A percentile compares a stretch with the other conserved stretches of the same genome.
These are phyloP conservation scores for Solanum sparsipilum DNA, from an alignment of 257 asterid species.

Conservation along the genomic window DNA sequence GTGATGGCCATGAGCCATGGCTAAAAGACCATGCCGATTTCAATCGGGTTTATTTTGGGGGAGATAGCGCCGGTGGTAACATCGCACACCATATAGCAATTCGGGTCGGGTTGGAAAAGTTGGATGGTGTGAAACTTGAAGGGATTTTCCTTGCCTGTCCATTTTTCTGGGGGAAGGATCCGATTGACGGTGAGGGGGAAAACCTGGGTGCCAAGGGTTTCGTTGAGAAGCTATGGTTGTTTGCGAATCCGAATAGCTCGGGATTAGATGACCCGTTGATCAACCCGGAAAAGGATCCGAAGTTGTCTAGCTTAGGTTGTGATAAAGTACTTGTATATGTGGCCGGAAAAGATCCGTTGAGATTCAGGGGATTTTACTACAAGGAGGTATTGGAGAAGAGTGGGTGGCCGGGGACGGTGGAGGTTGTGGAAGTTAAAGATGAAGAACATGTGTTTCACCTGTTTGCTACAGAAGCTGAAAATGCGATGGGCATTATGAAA, in stretches of 20 bases:
- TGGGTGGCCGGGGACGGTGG: conserved; percentile 42
- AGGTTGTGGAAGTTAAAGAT: conserved; percentile 35
- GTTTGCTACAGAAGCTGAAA: conserved; percentile 5
- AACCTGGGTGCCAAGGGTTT: neutral
- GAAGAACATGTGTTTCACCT: conserved; percentile 45
- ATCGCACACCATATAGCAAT: conserved; percentile 33
- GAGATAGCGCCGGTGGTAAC: conserved; percentile 65
- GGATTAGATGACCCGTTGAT: conserved; percentile 48
- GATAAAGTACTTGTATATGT: conserved; percentile 29
- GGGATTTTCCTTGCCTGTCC: conserved; percentile 52
- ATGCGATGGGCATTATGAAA: conserved; percentile 22
- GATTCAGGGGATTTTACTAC: conserved; percentile 33
- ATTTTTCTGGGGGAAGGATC: conserved; percentile 42
- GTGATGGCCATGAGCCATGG: conserved; percentile 30
- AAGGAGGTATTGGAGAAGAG: conserved; percentile 21
- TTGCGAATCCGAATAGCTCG: conserved; percentile 26
- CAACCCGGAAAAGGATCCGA: conserved; percentile 34
- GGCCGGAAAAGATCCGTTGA: conserved; percentile 30
- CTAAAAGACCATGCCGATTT: conserved; percentile 31
- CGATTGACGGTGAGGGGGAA: conserved; percentile 28
- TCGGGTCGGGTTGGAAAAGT: conserved; percentile 25
- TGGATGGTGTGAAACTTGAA: conserved; percentile 5
- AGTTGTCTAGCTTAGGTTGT: conserved; percentile 24
- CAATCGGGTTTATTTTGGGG: conserved; percentile 32
- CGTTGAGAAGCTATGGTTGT: conserved; percentile 26